phyloP scores from a whole-genome alignment of 1,284 basidiomycete genomes.

The Agaricales sp. region DNA sequence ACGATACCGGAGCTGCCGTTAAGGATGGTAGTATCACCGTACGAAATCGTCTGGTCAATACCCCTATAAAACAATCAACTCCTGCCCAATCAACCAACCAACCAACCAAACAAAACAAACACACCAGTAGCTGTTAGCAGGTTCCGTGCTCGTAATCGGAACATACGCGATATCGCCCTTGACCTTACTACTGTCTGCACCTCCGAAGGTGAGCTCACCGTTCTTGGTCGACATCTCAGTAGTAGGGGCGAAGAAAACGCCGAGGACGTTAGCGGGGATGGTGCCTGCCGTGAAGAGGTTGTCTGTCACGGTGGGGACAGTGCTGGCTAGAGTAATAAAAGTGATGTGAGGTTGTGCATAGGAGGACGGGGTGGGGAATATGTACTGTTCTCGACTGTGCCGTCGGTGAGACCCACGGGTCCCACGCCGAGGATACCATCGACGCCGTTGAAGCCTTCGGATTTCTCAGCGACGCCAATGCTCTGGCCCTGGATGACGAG shows the following conservation, averaged over 20 bases:
- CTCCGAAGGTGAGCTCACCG: not conserved
- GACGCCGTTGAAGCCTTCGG: conserved; percentile 26
- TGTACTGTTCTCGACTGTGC: no score
- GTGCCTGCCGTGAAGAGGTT: conserved; percentile 30
- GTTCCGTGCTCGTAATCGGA: not conserved
- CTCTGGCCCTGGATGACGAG: conserved; percentile 35
- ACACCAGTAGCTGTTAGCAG: not conserved
- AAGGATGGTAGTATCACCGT: not conserved
- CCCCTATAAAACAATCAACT: no score
- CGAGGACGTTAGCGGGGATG: conserved; percentile 29
- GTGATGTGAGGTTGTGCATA: conserved; percentile 10
- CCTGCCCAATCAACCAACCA: no score
- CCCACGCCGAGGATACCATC: conserved; percentile 54
- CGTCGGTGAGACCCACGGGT: conserved; percentile 35
- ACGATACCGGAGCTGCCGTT: not conserved
- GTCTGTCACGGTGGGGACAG: conserved; percentile 38
- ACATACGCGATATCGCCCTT: not conserved
- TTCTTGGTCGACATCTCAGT: not conserved
- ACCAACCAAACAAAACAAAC: no score
- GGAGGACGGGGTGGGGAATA: not conserved
- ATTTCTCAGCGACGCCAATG: conserved; percentile 42
- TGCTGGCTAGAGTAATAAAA: conserved; percentile 16
- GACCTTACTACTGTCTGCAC: not conserved
- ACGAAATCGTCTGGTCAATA: not conserved
- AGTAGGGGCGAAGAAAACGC: conserved; percentile 38